Base-by-base conservation (phyloP, 306 rosid species). In the Trifolium dubium region DNA sequence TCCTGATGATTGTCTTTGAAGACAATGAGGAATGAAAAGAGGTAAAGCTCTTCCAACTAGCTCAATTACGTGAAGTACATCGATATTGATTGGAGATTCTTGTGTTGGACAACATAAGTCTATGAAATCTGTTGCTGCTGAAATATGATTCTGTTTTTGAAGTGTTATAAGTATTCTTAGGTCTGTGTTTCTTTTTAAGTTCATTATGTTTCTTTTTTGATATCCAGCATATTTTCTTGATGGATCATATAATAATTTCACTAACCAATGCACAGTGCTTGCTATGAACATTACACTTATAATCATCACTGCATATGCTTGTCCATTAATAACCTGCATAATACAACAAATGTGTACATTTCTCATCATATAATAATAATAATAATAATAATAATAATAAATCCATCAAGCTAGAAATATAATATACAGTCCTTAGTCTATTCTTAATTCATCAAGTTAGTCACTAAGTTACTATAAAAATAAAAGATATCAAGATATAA, bases 61-160 rank as follows among this genome's bases (percentile, higher is more conserved):
- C 76, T 86, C 85, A 2, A 89, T 81, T 0, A 86, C 85, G 55
- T 89, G 90, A 68, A 89, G 15, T 4, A 49, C 93, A 15, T 83
- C 81, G 14, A 86, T 77, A 0, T 1, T 9, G 0, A 89, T 60
- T 2, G 90, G 87, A 5, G 51, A n/a, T 17, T 83, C 81, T 2
- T 3, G 4, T 17, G 87, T 15, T 50, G 93, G 89, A 66, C 77
- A 71, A 11, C 78, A 75, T 10, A 82, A 53, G 71, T 84, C 86
- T 1, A 89, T 62, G 39, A 83, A 43, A 19, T 84, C 74, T 32
- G 54, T 76, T 39, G 78, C 49, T 0, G 82, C 66, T 4, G 83
- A 18, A 28, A 89, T 64, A 29, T 86, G 80, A 56, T 60, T 66
- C 5, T 47, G 74, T 74, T 79, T 89, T 23, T 86, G 89, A 64